phyloP scores from a whole-genome alignment of 2,329 filamentous ascomycete genomes.

The Colletotrichum coccodes region DNA sequence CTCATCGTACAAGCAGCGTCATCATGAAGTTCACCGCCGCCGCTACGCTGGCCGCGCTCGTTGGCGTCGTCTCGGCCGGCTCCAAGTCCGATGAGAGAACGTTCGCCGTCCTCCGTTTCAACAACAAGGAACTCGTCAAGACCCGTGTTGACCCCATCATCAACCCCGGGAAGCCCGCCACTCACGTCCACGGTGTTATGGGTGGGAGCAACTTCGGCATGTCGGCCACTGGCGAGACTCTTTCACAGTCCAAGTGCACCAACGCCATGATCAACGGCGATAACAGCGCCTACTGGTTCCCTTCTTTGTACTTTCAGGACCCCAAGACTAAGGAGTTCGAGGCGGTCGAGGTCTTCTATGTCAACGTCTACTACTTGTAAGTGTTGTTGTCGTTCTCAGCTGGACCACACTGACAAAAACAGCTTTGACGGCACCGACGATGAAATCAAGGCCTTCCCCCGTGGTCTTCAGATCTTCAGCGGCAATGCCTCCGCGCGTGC shows the following conservation, averaged over 20 bases:
- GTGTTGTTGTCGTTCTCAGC: slow-evolving; percentile 32
- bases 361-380: slow-evolving; percentile 81
- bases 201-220: slow-evolving; percentile 76
- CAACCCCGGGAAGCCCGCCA: slow-evolving; percentile 64
- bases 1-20: slow-evolving; percentile 2
- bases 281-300: slow-evolving; percentile 82
- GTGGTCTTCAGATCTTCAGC: slow-evolving; percentile 76
- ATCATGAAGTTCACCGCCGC: slow-evolving; percentile 49
- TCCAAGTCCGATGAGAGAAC: slow-evolving; percentile 58
- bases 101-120: slow-evolving; percentile 78
- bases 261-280: slow-evolving; percentile 76
- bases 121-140: slow-evolving; percentile 70
- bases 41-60: slow-evolving; percentile 47
- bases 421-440: slow-evolving; percentile 72
- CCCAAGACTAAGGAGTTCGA: slow-evolving; percentile 71
- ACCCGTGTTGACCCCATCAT: slow-evolving; percentile 77
- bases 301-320: slow-evolving; percentile 74
- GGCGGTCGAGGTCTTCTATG: slow-evolving; percentile 75
- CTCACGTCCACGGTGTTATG: slow-evolving; percentile 77
- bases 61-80: slow-evolving; percentile 46
- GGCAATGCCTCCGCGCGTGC: slow-evolving; percentile 70
- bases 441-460: slow-evolving; percentile 75
- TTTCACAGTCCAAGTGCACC: slow-evolving; percentile 73
- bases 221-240: slow-evolving; percentile 68
- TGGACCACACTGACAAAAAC: slow-evolving; percentile 39